Evolutionary conservation across 164 flowering plant genomes (phyloP), one percentile per base, ranked within the genome.

Genomic region (Annona cherimola): DNA sequence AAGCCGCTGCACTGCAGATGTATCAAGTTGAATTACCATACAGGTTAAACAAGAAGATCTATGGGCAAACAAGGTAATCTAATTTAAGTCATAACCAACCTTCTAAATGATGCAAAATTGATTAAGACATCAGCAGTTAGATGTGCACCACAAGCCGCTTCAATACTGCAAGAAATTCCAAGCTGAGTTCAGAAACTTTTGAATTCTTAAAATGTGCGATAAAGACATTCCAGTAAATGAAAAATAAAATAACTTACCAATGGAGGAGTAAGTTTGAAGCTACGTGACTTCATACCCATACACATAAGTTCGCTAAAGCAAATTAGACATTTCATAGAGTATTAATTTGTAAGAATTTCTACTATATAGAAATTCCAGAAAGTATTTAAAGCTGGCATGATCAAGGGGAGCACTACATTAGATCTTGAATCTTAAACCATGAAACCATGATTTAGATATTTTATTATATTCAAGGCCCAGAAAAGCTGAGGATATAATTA

Each of bases 71-170:
- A 42, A 44, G 16, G 46, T 66, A 45, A n/a, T 72, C 41, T 2
- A 2, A 46, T 5, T 41, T 41, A 41, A 42, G 20, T 35, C 76
- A 8, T 26, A 39, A 75, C 80, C 64, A 20, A 91, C 99, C 98
- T 93, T 85, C 98, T 83, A 69, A 81, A 95, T 41, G 98, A 95
- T 79, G 99, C 98, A 76, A 95, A 95, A 82, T 95, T 95, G 66
- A 95, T 95, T 69, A 95, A 95, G 66, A 95, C 97, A 90, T 95
- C 99, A 63, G 99, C 99, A 44, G 96, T 95, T 54, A 97, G 98
- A 79, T 95, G 99, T 67, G 99, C 89, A 50, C 90, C 86, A 86
- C 88, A 88, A 44, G 99, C 95, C 63, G 91, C 96, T 79, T 95
- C 99, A 81, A 90, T 81, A 76, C 99, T 95, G 91, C 81, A 83